These are phyloP conservation scores for Fusarium foetens DNA, from an alignment of 2,329 filamentous ascomycete species.

Conservation along the genomic window DNA sequence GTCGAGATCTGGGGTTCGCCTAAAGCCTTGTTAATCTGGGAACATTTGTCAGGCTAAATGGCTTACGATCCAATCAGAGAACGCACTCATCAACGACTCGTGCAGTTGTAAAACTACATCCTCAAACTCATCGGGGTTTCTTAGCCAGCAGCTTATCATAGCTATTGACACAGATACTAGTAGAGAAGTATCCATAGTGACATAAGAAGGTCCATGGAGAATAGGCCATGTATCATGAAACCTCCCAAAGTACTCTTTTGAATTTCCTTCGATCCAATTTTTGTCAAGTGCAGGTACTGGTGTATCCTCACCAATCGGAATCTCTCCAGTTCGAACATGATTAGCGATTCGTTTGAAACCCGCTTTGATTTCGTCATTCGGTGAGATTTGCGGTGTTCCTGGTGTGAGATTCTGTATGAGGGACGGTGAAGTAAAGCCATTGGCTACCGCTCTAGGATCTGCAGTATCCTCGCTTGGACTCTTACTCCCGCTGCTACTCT, in stretches of 20 bases:
- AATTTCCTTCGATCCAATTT: conserved; percentile 29
- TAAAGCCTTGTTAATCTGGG: conserved; percentile 6
- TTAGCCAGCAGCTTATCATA: conserved; percentile 55
- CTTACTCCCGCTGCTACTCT: conserved; percentile 14
- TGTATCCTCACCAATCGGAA: conserved; percentile 16
- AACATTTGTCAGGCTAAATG: background rate
- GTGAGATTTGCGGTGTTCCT: background rate
- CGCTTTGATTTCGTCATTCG: conserved; percentile 12
- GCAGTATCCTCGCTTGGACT: conserved; percentile 5
- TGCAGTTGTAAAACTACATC: conserved; percentile 48
- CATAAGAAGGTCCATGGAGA: conserved; percentile 51
- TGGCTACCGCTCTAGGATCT: background rate
- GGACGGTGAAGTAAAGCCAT: background rate
- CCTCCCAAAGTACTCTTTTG: conserved; percentile 50
- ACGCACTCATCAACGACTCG: conserved; percentile 45
- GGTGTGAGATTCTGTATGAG: background rate
- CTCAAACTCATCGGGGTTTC: conserved; percentile 42
- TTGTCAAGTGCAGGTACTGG: conserved; percentile 15
- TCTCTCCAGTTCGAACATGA: conserved; percentile 7
- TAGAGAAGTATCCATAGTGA: conserved; percentile 45
- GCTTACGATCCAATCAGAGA: conserved; percentile 46
- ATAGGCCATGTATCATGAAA: conserved; percentile 57
- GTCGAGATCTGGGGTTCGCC: conserved; percentile 25
- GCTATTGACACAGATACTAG: conserved; percentile 46
- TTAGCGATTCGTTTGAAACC: conserved; percentile 18